Base-by-base conservation (phyloP, 2,329 filamentous ascomycete genomes). In the Lachnellula cervina region DNA sequence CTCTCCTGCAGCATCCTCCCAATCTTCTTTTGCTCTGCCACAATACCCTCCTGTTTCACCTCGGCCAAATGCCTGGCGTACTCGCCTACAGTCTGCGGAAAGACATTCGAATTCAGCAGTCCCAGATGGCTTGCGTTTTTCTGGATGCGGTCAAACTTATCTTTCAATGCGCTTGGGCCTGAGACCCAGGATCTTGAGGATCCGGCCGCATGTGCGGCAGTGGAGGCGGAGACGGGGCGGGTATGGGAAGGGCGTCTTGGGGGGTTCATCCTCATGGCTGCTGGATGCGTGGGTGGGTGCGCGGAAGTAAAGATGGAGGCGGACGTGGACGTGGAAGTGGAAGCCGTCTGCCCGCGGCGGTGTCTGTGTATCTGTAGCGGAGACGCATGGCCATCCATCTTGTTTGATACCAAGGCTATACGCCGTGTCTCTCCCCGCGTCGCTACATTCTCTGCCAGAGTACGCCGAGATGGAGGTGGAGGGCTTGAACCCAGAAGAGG, bases 121-220 rank as follows among this genome's bases (percentile, higher is more conserved):
- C 51, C 51, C 23, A 52, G 32, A 32, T 57, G 51, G 7, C 34
- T 13, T 13, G 46, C 55, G 47, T 52, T 57, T 13, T 50, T 49
- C 25, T 54, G 55, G 13, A 57, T 51, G 23, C 55, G 55, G n/a
- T 54, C 55, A 5, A 54, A 51, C 6, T 45, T 46, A 17, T 34
- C 47, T 37, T 51, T 54, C 21, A 43, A 35, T 16, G 50, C 44
- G 13, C 51, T 43, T 5, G 53, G 34, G 5, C 34, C 40, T 5
- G 51, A 54, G 32, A 48, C 50, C 55, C 55, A 57, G 1, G 49
- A 52, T 21, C 1, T 44, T 5, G 42, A 44, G n/a, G n/a, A 19
- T 21, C 42, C 42, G 13, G 42, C 42, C 5, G 2, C 13, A 7
- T 17, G 21, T 11, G 13, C 42, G n/a, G 42, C 11, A 7, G 42